Evolutionary conservation across 1,284 basidiomycete species (phyloP).

Genomic region (Heterobasidion irregulare): DNA sequence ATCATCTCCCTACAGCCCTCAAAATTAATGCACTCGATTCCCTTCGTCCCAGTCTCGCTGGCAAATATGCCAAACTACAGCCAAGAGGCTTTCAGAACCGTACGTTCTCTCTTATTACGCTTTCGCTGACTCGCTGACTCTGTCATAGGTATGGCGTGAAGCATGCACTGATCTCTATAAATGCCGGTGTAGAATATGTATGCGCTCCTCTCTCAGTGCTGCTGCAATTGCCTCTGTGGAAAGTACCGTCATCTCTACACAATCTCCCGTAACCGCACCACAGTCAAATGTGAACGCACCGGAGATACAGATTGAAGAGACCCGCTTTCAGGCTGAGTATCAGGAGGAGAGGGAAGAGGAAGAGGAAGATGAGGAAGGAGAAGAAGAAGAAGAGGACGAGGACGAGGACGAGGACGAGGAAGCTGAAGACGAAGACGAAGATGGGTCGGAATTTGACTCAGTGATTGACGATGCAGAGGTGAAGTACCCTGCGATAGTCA

Average conservation of each 20-base stretch:
- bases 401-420: constrained; percentile 10
- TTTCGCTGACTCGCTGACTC: neutral
- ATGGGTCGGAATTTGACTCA: constrained; percentile 15
- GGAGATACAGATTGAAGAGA: constrained; percentile 10
- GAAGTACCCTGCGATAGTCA: constrained; percentile 8
- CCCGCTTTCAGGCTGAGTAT: constrained; percentile 7
- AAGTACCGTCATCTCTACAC: constrained; percentile 7
- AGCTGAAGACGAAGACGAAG: constrained; percentile 12
- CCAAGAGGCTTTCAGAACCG: constrained; percentile 45
- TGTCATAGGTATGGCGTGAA: constrained; percentile 57
- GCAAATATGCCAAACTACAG: constrained; percentile 53
- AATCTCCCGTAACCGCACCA: constrained; percentile 13
- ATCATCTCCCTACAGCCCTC: constrained; percentile 49
- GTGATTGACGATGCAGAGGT: constrained; percentile 13
- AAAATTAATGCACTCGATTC: constrained; percentile 51
- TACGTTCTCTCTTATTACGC: constrained; percentile 24
- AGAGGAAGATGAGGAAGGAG: constrained; percentile 15
- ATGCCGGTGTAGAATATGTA: constrained; percentile 63
- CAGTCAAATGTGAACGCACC: constrained; percentile 9
- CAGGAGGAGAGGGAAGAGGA: constrained; percentile 14
- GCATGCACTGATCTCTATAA: constrained; percentile 63
- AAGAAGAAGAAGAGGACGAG: constrained; percentile 16
- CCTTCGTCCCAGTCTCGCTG: constrained; percentile 56
- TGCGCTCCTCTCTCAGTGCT: constrained; percentile 43
- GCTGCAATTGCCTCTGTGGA: constrained; percentile 7